Evolutionary conservation across 495 filamentous ascomycete genomes (phyloP).

Genomic region (Penicillium canescens): DNA sequence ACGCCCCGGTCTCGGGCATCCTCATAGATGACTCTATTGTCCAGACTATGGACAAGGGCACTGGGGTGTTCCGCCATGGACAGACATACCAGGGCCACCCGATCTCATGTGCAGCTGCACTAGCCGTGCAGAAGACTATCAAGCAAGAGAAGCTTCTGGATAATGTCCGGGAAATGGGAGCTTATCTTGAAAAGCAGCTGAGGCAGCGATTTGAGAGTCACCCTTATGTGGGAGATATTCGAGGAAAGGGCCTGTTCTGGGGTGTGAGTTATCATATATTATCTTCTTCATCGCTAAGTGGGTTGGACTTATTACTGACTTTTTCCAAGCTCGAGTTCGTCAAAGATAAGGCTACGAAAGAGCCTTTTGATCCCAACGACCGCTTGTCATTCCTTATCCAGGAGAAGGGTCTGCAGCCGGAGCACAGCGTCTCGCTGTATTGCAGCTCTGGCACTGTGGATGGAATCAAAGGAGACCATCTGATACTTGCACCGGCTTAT

Average conservation of each 20-base stretch:
- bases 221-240: constrained; percentile 55
- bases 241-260: constrained; percentile 59
- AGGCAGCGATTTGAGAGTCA: constrained; percentile 32
- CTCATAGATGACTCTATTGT: constrained; percentile 56
- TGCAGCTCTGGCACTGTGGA: constrained; percentile 67
- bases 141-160: constrained; percentile 45
- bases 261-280: constrained; percentile 38
- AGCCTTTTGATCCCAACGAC: constrained; percentile 45
- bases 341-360: constrained; percentile 53
- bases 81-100: constrained; percentile 64
- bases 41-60: constrained; percentile 54
- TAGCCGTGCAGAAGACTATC: constrained; percentile 56
- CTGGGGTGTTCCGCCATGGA: constrained; percentile 54
- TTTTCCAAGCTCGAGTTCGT: constrained; percentile 56
- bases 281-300: neutral
- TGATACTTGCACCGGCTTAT: constrained; percentile 75
- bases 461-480: constrained; percentile 69
- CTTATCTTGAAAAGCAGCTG: constrained; percentile 39
- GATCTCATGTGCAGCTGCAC: constrained; percentile 54
- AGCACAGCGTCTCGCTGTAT: constrained; percentile 68
- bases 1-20: constrained; percentile 61
- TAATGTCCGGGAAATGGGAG: constrained; percentile 49
- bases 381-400: constrained; percentile 49
- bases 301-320: constrained; percentile 1
- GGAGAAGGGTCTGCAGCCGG: constrained; percentile 47